These are phyloP conservation scores for Plectosphaerella sp. DNA, from an alignment of 2,329 filamentous ascomycete genomes.

Conservation along the genomic window DNA sequence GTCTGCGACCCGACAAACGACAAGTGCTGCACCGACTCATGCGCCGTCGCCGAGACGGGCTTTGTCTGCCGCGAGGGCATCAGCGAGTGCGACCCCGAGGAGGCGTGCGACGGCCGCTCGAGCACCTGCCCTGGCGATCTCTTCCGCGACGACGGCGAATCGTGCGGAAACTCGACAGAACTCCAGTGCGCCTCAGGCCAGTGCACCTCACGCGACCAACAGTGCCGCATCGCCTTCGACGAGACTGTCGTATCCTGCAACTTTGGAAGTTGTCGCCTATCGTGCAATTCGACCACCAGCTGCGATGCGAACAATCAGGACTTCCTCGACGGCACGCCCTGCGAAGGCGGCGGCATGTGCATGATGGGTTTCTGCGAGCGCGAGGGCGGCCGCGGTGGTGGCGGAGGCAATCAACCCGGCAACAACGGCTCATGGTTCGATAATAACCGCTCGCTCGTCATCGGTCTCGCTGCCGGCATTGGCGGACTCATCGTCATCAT, in stretches of 20 bases:
- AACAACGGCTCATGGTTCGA: constrained; percentile 55
- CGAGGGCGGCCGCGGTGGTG: constrained; percentile 30
- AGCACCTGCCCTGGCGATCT: constrained; percentile 66
- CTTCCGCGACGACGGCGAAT: constrained; percentile 58
- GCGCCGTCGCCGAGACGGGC: constrained; percentile 57
- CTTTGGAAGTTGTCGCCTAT: constrained; percentile 61
- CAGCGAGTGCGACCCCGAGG: constrained; percentile 72
- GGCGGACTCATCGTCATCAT: constrained; percentile 58
- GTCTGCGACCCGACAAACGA: constrained; percentile 72
- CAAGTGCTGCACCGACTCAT: constrained; percentile 62
- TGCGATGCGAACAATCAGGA: constrained; percentile 75
- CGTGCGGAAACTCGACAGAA: constrained; percentile 57
- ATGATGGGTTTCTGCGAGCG: constrained; percentile 62
- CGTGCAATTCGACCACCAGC: constrained; percentile 60
- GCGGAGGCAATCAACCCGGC: constrained; percentile 57
- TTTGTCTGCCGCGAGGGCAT: constrained; percentile 71
- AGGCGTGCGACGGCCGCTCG: constrained; percentile 66
- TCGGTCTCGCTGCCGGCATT: constrained; percentile 65
- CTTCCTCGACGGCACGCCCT: constrained; percentile 79
- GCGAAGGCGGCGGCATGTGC: constrained; percentile 69
- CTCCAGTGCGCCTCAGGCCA: constrained; percentile 77
- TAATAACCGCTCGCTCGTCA: constrained; percentile 67
- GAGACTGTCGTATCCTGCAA: constrained; percentile 71
- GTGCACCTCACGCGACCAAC: constrained; percentile 77
- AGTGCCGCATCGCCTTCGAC: constrained; percentile 78